Evolutionary conservation across 2,329 filamentous ascomycete genomes (phyloP), one percentile per base, ranked within the genome.

Genomic region (Stromatinia cepivora): DNA sequence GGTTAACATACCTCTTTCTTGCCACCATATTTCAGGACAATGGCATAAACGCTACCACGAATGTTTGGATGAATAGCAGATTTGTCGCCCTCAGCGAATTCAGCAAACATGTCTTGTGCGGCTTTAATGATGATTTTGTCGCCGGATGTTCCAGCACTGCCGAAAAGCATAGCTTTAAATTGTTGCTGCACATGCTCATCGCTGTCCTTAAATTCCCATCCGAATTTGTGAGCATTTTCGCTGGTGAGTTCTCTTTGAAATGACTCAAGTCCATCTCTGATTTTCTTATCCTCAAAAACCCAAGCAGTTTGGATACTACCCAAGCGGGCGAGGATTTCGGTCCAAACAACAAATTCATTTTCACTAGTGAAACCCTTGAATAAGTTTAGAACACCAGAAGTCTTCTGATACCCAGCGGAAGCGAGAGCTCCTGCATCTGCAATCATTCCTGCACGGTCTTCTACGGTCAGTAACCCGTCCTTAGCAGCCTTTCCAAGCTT

Each of bases 381-480:
- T 20, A 98, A 85, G 67, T 91, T 93, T 56, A 98, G 82, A 66
- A 97, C 86, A 17, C 93, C 93, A 22, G 94, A 97, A 0, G 94
- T 97, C 84, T 92, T 96, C 80, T 97, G 92, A 80, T 97, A 97
- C 45, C 94, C 94, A 61, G 94, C 95, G 48, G 92, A 87, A 66
- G 94, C 92, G 74, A 98, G 85, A 42, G 94, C 93, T 75, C 93
- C 93, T 5, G 94, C 93, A 80, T 98, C 94, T 45, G 92, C 91
- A 79, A 97, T 92, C 91, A 98, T 96, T 77, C 94, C 94, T 61
- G 94, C 92, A 70, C 94, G 89, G 79, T 98, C 94, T 81, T 97
- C 93, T 9, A 97, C 93, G 15, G 88, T 90, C 68, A 98, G 83
- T 13, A 94, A 85, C 6, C 92, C 92, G 59, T 89, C 82, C 81